These are phyloP conservation scores for Volvox carteri DNA, from an alignment of 163 green algal species.

Conservation along the genomic window DNA sequence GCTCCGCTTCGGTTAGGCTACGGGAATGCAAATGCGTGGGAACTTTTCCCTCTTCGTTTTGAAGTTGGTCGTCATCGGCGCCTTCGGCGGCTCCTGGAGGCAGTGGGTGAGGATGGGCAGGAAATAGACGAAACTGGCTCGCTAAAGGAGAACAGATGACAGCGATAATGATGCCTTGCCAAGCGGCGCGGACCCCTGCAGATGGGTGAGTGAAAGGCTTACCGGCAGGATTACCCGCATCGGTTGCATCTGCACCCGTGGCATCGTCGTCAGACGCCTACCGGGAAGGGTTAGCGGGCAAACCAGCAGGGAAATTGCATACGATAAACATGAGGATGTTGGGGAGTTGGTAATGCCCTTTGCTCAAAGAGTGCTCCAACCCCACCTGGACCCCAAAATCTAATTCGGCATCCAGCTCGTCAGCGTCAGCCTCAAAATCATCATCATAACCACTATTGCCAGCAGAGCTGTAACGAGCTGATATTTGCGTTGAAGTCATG, in stretches of 20 bases:
- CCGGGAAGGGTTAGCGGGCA: not conserved
- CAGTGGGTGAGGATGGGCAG: not conserved
- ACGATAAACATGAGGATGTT: no score
- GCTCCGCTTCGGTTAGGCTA: not conserved
- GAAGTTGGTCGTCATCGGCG: not conserved
- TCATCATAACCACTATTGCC: constrained; percentile 47
- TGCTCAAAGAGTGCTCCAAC: no score
- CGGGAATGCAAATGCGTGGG: not conserved
- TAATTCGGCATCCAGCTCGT: constrained; percentile 18
- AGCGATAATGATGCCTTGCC: no score
- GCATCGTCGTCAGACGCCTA: constrained; percentile 8
- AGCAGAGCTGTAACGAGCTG: constrained; percentile 34
- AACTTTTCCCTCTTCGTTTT: not conserved
- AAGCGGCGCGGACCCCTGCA: no score
- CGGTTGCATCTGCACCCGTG: not conserved
- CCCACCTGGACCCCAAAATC: not conserved
- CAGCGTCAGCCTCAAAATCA: constrained; percentile 46
- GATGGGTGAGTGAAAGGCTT: no score
- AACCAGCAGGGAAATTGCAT: no score
- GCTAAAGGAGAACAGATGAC: no score
- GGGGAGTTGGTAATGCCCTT: no score
- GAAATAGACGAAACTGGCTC: not conserved
- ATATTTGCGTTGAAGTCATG: not conserved
- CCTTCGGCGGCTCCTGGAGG: not conserved
- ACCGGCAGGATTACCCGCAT: not conserved